Evolutionary conservation across 257 asterid species (phyloP).

Genomic region (Ilex asprella): DNA sequence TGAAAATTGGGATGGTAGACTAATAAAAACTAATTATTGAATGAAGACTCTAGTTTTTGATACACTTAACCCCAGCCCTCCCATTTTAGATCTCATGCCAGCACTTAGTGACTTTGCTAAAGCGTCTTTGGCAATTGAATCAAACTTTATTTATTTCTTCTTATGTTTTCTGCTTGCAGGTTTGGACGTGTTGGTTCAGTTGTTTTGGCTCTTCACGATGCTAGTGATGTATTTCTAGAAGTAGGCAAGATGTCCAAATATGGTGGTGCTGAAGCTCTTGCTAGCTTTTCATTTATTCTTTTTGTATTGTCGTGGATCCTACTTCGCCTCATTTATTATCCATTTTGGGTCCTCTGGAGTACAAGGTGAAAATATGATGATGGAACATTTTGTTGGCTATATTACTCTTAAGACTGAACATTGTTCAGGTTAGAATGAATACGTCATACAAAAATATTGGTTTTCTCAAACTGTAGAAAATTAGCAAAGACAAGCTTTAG

Average conservation of each 20-base stretch:
- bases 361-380: conserved; percentile 48
- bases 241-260: conserved; percentile 93
- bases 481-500: too few species aligned
- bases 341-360: conserved; percentile 90
- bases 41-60: too few species aligned
- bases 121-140: too few species aligned
- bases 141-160: background rate
- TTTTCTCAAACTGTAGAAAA: too few species aligned
- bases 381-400: background rate
- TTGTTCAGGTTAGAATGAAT: background rate
- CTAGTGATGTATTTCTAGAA: conserved; percentile 83
- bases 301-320: conserved; percentile 61
- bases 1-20: too few species aligned
- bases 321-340: conserved; percentile 82
- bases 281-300: conserved; percentile 68
- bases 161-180: conserved; percentile 30
- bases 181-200: conserved; percentile 83
- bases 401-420: background rate
- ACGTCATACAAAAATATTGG: background rate
- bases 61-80: too few species aligned
- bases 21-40: too few species aligned
- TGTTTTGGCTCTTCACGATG: conserved; percentile 91
- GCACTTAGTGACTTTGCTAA: too few species aligned
- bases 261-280: conserved; percentile 74
- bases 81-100: too few species aligned